Evolutionary conservation across 139 green algal genomes (phyloP).

Genomic region (Tetraselmis striata): DNA sequence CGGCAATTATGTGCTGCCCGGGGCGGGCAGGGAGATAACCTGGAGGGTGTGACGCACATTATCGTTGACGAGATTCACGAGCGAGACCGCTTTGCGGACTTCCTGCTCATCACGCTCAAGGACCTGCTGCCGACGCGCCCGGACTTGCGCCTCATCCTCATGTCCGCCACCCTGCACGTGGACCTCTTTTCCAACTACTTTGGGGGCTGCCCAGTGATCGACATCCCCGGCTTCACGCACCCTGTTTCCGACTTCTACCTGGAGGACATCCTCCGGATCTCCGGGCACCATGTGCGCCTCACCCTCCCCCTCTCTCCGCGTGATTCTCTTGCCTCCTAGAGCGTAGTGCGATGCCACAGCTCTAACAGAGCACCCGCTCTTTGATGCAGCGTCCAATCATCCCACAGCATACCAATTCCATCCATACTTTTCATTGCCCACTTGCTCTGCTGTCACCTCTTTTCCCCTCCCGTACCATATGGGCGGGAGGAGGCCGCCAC

Average conservation of each 20-base stretch:
- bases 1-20: not conserved
- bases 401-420: too few species aligned
- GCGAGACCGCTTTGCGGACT: conserved; percentile 66
- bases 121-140: conserved; percentile 55
- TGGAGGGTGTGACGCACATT: conserved; percentile 43
- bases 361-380: too few species aligned
- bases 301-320: too few species aligned
- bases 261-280: conserved; percentile 43
- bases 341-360: too few species aligned
- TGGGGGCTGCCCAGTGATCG: conserved; percentile 57
- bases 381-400: too few species aligned
- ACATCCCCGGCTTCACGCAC: conserved; percentile 46
- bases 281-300: conserved; percentile 14
- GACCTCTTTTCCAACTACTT: conserved; percentile 65
- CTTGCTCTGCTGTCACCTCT: too few species aligned
- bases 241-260: conserved; percentile 39
- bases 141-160: conserved; percentile 72
- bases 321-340: too few species aligned
- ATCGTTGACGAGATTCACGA: conserved; percentile 63
- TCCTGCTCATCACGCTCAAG: conserved; percentile 60
- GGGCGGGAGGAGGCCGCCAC: too few species aligned
- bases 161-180: conserved; percentile 77
- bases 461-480: too few species aligned
- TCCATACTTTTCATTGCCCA: too few species aligned
- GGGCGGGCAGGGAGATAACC: not conserved